A percentile compares a stretch with the other conserved stretches of the same genome.
Evolutionary conservation across 2,329 filamentous ascomycete species (phyloP).

Genomic region (Colletotrichum sp.): DNA sequence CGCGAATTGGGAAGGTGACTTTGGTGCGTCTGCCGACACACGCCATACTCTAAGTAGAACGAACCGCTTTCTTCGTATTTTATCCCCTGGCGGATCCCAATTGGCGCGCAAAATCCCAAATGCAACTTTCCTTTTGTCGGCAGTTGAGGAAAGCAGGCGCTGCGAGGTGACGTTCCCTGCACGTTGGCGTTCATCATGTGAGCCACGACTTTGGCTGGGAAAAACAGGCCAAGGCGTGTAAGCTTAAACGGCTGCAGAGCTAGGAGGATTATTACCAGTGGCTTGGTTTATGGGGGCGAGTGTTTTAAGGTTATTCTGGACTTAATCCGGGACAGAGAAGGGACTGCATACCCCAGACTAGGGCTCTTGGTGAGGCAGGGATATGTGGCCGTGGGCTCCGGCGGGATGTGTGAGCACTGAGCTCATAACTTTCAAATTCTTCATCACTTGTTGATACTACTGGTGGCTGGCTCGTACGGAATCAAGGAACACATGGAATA

Average conservation of each 20-base stretch:
- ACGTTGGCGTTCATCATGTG: neutral
- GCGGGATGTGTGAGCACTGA: neutral
- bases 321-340: neutral
- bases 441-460: neutral
- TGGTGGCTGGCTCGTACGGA: neutral
- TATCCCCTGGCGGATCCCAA: neutral
- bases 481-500: neutral
- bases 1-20: constrained; percentile 1
- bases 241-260: neutral
- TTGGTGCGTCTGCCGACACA: neutral
- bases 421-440: neutral
- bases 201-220: neutral
- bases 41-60: neutral
- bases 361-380: neutral
- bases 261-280: neutral
- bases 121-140: neutral
- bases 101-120: neutral
- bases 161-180: neutral
- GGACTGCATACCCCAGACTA: neutral
- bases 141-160: neutral
- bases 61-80: neutral
- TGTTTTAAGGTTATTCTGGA: neutral
- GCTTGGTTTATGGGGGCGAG: neutral
- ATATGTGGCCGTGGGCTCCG: neutral
- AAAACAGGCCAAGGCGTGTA: neutral